Conservation (phyloP, 2,329 filamentous ascomycete genomes). For the Blumeria graminis region DNA sequence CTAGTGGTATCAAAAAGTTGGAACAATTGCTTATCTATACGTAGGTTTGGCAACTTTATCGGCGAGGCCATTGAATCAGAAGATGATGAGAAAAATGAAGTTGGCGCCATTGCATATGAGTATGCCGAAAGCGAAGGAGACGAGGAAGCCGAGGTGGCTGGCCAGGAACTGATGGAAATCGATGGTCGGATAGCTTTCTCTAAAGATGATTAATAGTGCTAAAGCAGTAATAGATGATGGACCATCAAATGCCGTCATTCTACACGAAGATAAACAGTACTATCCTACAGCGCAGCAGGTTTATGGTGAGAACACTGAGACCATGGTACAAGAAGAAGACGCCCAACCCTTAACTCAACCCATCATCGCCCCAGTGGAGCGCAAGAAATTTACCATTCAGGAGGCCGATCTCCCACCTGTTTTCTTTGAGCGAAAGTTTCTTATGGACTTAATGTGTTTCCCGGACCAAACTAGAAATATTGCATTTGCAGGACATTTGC, state of each 20-base stretch:
- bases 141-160: conserved; percentile 34
- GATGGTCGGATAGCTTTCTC: conserved; percentile 32
- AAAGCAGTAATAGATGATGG: conserved; percentile 34
- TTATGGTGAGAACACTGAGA: conserved; percentile 85
- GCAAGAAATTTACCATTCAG: conserved; percentile 90
- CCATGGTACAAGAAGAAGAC: conserved; percentile 90
- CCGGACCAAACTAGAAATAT: conserved; percentile 87
- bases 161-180: conserved; percentile 80
- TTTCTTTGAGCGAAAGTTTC: conserved; percentile 69
- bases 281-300: conserved; percentile 95
- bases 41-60: conserved; percentile 92
- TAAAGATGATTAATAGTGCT: not conserved
- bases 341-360: conserved; percentile 78
- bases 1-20: not conserved
- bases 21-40: conserved; percentile 6
- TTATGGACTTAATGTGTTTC: conserved; percentile 90
- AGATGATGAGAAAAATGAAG: conserved; percentile 56
- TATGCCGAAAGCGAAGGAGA: conserved; percentile 55
- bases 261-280: conserved; percentile 98
- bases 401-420: conserved; percentile 78
- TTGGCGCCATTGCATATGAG: conserved; percentile 51
- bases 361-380: conserved; percentile 76
- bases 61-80: conserved; percentile 80
- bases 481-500: conserved; percentile 73
- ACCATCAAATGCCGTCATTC: conserved; percentile 84